Conservation (phyloP, 305 asterid species). For the Fraxinus floribunda region DNA sequence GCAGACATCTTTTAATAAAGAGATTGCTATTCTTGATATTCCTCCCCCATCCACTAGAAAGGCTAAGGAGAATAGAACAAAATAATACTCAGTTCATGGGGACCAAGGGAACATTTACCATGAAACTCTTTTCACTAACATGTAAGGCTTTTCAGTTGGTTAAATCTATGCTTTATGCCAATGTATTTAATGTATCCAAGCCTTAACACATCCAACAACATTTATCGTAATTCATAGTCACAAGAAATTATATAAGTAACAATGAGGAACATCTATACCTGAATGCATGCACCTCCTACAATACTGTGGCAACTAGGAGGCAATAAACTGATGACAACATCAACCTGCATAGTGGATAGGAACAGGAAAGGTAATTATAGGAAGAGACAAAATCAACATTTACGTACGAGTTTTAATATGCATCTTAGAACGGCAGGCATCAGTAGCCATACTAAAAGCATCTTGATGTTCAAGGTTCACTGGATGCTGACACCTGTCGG, state of each 20-base stretch:
- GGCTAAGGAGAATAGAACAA: no score
- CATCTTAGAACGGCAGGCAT: neutral
- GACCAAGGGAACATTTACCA: no score
- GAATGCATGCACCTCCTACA: slow-evolving; percentile 74
- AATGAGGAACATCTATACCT: slow-evolving; percentile 42
- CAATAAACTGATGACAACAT: slow-evolving; percentile 85
- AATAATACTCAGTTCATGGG: no score
- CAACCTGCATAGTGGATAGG: slow-evolving; percentile 54
- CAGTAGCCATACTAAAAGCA: neutral
- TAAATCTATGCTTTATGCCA: no score
- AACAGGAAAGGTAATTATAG: slow-evolving; percentile 15
- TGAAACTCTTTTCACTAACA: no score
- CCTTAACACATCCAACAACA: neutral
- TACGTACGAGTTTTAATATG: neutral
- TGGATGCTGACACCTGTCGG: neutral
- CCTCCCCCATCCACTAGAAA: no score
- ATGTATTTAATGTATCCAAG: no score
- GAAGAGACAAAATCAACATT: neutral
- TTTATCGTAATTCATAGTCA: neutral
- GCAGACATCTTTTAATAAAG: no score
- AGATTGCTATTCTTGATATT: no score
- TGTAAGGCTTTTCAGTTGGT: no score
- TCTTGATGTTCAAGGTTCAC: slow-evolving; percentile 13
- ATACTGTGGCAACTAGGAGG: slow-evolving; percentile 80
- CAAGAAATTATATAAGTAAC: neutral